A percentile compares a stretch with the other conserved stretches of the same genome.
phyloP scores from a whole-genome alignment of 164 flowering plant genomes.

The Chimonanthus praecox region DNA sequence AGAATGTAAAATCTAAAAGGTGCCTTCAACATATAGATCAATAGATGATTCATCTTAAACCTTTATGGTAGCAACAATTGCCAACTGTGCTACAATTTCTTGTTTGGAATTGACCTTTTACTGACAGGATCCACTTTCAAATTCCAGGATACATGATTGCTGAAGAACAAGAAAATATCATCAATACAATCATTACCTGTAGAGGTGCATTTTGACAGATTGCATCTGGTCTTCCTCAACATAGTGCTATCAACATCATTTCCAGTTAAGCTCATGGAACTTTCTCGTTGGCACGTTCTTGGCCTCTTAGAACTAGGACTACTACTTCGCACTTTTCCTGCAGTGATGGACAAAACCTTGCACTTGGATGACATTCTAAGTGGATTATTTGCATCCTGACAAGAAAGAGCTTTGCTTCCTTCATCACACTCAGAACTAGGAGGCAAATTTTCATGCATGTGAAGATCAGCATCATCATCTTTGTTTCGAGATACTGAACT shows the following conservation, averaged over 20 bases:
- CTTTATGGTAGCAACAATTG: too few species aligned
- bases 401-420: constrained; percentile 9
- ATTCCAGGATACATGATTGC: neutral
- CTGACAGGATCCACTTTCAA: neutral
- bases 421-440: constrained; percentile 22
- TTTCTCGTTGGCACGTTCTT: constrained; percentile 28
- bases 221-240: constrained; percentile 26
- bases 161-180: neutral
- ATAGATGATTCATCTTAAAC: neutral
- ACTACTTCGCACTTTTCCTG: constrained; percentile 32
- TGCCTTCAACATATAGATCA: neutral
- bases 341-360: constrained; percentile 27
- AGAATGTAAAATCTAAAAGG: neutral
- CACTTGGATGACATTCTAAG: constrained; percentile 13
- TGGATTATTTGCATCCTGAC: constrained; percentile 17
- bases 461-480: constrained; percentile 19
- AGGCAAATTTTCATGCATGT: constrained; percentile 15
- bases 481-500: constrained; percentile 24
- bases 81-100: too few species aligned
- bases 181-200: constrained; percentile 21
- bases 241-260: constrained; percentile 22
- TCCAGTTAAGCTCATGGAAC: constrained; percentile 24
- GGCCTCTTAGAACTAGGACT: constrained; percentile 44
- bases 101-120: neutral
- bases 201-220: constrained; percentile 21